These are phyloP conservation scores for Yamadazyma buinensis DNA, from an alignment of 1,139 yeast genomes.

Conservation along the genomic window DNA sequence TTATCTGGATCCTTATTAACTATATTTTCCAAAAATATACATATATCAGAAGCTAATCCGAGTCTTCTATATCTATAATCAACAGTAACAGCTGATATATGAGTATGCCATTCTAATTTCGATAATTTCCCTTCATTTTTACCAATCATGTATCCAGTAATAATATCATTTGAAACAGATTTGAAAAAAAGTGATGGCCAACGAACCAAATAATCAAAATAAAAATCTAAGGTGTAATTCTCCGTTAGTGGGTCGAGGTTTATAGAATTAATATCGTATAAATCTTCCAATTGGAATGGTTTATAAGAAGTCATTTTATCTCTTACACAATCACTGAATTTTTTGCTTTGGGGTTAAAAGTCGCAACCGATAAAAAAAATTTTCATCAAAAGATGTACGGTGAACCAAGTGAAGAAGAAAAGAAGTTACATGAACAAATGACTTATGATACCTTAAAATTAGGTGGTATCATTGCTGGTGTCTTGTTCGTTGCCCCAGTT, in stretches of 20 bases:
- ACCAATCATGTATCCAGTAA: conserved; percentile 89
- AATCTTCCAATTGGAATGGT: conserved; percentile 85
- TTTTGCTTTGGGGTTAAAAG: no score
- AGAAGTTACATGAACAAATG: conserved; percentile 66
- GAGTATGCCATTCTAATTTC: conserved; percentile 88
- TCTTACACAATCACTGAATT: background rate
- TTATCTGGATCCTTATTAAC: conserved; percentile 65
- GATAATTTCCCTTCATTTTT: conserved; percentile 77
- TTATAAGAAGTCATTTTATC: conserved; percentile 66
- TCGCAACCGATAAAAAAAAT: no score
- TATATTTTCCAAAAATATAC: conserved; percentile 66
- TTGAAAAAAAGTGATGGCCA: conserved; percentile 94
- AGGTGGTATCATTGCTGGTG: conserved; percentile 71
- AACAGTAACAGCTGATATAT: conserved; percentile 93
- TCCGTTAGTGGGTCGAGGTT: conserved; percentile 89
- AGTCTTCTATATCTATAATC: conserved; percentile 78
- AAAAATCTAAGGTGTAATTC: conserved; percentile 80
- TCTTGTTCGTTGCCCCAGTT: conserved; percentile 75
- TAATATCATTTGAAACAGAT: conserved; percentile 38
- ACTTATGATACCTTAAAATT: conserved; percentile 62
- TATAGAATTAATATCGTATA: conserved; percentile 66
- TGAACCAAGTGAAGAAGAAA: conserved; percentile 72
- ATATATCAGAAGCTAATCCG: conserved; percentile 77
- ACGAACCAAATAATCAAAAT: conserved; percentile 71
- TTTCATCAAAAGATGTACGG: conserved; percentile 26